phyloP scores from a whole-genome alignment of 2,329 filamentous ascomycete species.

The Dendryphion nanum region DNA sequence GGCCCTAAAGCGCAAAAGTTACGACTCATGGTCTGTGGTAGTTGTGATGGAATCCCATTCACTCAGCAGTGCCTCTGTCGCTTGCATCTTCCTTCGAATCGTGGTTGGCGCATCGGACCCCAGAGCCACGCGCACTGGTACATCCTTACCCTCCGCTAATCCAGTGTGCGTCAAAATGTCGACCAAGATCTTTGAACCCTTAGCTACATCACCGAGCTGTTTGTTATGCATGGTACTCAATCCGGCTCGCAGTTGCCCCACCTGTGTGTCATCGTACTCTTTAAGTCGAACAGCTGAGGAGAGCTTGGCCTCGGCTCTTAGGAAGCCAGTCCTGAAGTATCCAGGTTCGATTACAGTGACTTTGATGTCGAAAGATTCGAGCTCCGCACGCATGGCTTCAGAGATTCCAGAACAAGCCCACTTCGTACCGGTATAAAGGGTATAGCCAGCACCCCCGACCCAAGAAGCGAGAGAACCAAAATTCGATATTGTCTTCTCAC shows the following conservation, averaged over 20 bases:
- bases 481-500: conserved; percentile 47
- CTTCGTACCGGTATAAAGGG: conserved; percentile 50
- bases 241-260: conserved; percentile 28
- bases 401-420: conserved; percentile 44
- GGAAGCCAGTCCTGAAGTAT: conserved; percentile 51
- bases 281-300: conserved; percentile 15
- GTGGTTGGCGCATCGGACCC: conserved; percentile 46
- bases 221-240: conserved; percentile 44
- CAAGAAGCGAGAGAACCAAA: conserved; percentile 49
- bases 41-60: conserved; percentile 35
- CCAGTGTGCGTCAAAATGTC: conserved; percentile 56
- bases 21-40: conserved; percentile 19
- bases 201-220: conserved; percentile 56
- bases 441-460: conserved; percentile 38
- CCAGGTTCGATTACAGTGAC: conserved; percentile 51
- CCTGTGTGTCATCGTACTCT: conserved; percentile 36
- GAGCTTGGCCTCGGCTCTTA: conserved; percentile 27
- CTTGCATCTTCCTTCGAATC: conserved; percentile 17
- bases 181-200: conserved; percentile 53
- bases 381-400: conserved; percentile 45
- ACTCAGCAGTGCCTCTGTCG: conserved; percentile 29
- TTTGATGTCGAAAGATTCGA: conserved; percentile 45
- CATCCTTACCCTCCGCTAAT: conserved; percentile 46
- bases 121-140: conserved; percentile 56
- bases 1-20: too few species aligned